These are phyloP conservation scores for Bipolaris bicolor DNA, from an alignment of 2,329 filamentous ascomycete genomes.

Conservation along the genomic window DNA sequence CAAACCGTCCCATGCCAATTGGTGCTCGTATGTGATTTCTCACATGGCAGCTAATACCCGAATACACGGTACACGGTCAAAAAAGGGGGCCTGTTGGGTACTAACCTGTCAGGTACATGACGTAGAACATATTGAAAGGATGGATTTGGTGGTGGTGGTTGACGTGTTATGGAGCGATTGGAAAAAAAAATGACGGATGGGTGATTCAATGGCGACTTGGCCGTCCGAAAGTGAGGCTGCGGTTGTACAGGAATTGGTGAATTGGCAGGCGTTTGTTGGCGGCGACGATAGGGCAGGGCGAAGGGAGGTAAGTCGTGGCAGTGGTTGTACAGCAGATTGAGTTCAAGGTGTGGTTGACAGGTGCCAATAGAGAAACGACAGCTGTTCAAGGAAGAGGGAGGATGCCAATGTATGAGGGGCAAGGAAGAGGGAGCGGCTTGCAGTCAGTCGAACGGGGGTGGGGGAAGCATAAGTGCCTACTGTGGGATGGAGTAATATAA, in stretches of 20 bases:
- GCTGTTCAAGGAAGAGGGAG: constrained; percentile 40
- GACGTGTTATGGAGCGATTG: constrained; percentile 35
- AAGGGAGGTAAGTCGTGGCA: constrained; percentile 42
- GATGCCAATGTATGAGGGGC: constrained; percentile 42
- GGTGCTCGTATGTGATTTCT: background rate
- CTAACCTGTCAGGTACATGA: constrained; percentile 54
- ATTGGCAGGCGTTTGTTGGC: constrained; percentile 45
- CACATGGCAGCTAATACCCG: constrained; percentile 6
- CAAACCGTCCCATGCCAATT: constrained; percentile 8
- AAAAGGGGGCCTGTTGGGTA: constrained; percentile 5
- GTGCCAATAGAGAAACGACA: constrained; percentile 48
- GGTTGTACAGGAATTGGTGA: constrained; percentile 35
- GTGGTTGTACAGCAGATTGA: constrained; percentile 42
- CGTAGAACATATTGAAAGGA: constrained; percentile 49
- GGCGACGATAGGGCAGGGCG: constrained; percentile 34
- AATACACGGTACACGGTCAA: constrained; percentile 7
- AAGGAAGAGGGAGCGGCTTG: constrained; percentile 48
- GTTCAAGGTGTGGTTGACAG: constrained; percentile 38
- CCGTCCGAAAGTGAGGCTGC: constrained; percentile 31
- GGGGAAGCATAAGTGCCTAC: constrained; percentile 45
- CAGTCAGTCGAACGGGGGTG: constrained; percentile 44
- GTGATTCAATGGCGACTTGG: constrained; percentile 34
- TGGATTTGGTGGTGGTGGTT: constrained; percentile 13
- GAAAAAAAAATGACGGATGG: constrained; percentile 29
- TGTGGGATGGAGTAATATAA: constrained; percentile 51